These are phyloP conservation scores for Chenopodium berlandieri DNA, from an alignment of 148 eudicot species.

Conservation along the genomic window DNA sequence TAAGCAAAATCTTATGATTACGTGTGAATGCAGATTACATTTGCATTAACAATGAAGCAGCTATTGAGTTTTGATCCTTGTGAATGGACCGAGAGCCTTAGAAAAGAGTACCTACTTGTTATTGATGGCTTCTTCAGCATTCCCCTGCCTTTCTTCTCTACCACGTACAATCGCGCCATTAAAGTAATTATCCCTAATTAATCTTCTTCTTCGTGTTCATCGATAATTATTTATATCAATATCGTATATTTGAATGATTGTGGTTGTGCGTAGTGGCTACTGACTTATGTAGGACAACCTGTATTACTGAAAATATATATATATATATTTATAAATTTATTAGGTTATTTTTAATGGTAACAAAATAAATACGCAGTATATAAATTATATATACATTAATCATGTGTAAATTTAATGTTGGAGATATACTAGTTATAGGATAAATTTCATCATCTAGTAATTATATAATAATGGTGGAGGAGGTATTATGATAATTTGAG, in stretches of 20 bases:
- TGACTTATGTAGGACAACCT: too few relatives aligned
- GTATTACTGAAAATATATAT: too few relatives aligned
- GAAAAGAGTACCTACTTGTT: slow-evolving; percentile 82
- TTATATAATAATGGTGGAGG: not conserved
- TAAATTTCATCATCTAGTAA: not conserved
- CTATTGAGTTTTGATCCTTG: slow-evolving; percentile 92
- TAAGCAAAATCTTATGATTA: slow-evolving; percentile 25
- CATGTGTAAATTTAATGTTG: too few relatives aligned
- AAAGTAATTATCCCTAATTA: slow-evolving; percentile 38
- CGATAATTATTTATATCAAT: not conserved
- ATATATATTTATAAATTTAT: too few relatives aligned
- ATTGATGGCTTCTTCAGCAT: slow-evolving; percentile 95
- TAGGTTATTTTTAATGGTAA: not conserved
- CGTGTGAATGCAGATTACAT: slow-evolving; percentile 67
- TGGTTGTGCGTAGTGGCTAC: not conserved
- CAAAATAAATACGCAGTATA: not conserved
- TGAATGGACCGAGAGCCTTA: slow-evolving; percentile 78
- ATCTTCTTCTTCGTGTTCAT: not conserved
- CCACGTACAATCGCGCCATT: slow-evolving; percentile 81
- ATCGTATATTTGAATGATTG: not conserved
- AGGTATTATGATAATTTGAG: slow-evolving; percentile 1
- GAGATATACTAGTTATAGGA: too few relatives aligned
- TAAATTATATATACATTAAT: too few relatives aligned
- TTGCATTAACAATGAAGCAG: slow-evolving; percentile 87
- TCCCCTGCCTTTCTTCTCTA: slow-evolving; percentile 75